phyloP scores from a whole-genome alignment of 495 filamentous ascomycete genomes.

The Cercophora sp. region DNA sequence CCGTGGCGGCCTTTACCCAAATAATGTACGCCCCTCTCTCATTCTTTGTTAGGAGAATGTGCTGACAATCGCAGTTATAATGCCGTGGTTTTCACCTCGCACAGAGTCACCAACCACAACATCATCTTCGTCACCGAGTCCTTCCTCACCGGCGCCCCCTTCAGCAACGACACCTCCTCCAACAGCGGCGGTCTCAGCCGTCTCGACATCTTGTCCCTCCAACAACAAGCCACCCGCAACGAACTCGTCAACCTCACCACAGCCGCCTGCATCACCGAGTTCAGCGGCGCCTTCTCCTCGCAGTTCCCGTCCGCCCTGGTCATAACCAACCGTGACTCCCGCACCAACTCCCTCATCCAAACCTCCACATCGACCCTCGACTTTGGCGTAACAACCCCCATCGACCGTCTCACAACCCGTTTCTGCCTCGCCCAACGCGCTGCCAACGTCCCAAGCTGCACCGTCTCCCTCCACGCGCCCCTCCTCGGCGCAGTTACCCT shows the following conservation, averaged over 20 bases:
- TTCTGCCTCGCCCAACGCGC: conserved; percentile 33
- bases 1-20: conserved; percentile 35
- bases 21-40: conserved; percentile 34
- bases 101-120: conserved; percentile 30
- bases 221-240: conserved; percentile 24
- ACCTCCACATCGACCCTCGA: conserved; percentile 21
- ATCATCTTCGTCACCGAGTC: conserved; percentile 35
- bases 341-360: conserved; percentile 29
- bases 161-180: conserved; percentile 30
- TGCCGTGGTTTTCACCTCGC: conserved; percentile 40
- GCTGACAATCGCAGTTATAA: conserved; percentile 36
- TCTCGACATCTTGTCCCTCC: conserved; percentile 33
- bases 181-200: conserved; percentile 30
- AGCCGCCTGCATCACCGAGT: conserved; percentile 24
- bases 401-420: conserved; percentile 21
- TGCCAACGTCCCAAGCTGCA: conserved; percentile 29
- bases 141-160: conserved; percentile 34
- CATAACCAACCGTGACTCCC: conserved; percentile 25
- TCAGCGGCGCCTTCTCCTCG: conserved; percentile 28
- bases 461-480: conserved; percentile 36
- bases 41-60: not conserved
- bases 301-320: conserved; percentile 33
- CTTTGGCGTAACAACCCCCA: conserved; percentile 13
- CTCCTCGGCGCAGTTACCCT: conserved; percentile 38
- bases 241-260: conserved; percentile 27